Conservation (phyloP, 2,329 filamentous ascomycete genomes). For the Pyrenochaeta sp. region DNA sequence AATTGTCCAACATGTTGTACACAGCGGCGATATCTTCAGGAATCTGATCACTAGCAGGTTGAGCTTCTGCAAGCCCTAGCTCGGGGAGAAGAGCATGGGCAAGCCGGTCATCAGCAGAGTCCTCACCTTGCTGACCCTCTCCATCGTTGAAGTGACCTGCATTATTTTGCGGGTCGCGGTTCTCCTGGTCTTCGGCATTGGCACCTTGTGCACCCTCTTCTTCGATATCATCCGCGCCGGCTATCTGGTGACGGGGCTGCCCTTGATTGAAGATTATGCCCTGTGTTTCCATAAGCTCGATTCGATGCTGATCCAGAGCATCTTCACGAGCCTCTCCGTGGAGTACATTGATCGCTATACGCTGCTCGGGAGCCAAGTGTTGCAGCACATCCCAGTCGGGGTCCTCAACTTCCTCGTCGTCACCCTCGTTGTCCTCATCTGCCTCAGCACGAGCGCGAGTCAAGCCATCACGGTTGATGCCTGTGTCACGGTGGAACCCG, state of each 20-base stretch:
- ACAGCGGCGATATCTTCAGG: too few species aligned
- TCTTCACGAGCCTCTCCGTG: slow-evolving; percentile 16
- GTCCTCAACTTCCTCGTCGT: slow-evolving; percentile 17
- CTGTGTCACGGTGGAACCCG: slow-evolving; percentile 39
- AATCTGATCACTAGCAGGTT: too few species aligned
- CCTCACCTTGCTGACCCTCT: too few species aligned
- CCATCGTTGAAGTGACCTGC: too few species aligned
- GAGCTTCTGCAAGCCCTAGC: too few species aligned
- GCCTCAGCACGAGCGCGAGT: slow-evolving; percentile 12
- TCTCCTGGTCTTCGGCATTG: neutral
- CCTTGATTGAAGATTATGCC: slow-evolving; percentile 18
- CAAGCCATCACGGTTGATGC: slow-evolving; percentile 33
- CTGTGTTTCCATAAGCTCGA: slow-evolving; percentile 26
- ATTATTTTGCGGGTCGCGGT: neutral
- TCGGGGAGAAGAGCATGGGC: too few species aligned
- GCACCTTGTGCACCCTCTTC: neutral
- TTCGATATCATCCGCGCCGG: neutral
- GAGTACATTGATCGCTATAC: slow-evolving; percentile 17
- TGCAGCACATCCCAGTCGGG: slow-evolving; percentile 24
- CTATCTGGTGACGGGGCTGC: neutral
- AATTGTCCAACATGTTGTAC: too few species aligned
- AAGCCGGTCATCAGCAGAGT: too few species aligned
- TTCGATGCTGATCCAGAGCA: slow-evolving; percentile 24
- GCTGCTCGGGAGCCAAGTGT: slow-evolving; percentile 20
- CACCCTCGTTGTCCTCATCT: slow-evolving; percentile 10